Conservation (phyloP, 2,329 filamentous ascomycete genomes). For the Sporothrix globosa region DNA sequence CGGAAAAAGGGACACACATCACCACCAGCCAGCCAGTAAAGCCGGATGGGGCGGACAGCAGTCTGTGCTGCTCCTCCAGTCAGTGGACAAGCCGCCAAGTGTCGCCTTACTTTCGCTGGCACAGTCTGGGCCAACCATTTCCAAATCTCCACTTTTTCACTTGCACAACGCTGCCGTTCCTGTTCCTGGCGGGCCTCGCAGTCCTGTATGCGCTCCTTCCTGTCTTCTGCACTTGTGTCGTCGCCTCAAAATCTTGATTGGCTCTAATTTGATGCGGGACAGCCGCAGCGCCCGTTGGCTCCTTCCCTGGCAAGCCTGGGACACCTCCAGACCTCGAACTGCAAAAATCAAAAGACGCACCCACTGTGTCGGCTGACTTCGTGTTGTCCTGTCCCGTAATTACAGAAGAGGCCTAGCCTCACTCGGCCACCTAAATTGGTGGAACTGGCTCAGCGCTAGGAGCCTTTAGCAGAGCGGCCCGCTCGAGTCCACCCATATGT, state of each 20-base stretch:
- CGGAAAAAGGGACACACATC: background rate
- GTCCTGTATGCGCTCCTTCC: background rate
- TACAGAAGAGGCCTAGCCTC: background rate
- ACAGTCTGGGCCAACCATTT: conserved; percentile 9
- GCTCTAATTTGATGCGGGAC: background rate
- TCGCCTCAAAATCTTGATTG: conserved; percentile 26
- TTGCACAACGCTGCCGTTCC: conserved; percentile 3
- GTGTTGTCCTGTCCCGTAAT: background rate
- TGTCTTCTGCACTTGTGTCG: background rate
- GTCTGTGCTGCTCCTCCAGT: background rate
- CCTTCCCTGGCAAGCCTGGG: background rate
- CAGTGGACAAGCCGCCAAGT: background rate
- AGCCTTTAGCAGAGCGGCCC: background rate
- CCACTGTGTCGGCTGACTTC: conserved; percentile 17
- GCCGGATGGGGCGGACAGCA: background rate
- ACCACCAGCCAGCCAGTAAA: conserved; percentile 12
- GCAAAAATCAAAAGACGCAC: background rate
- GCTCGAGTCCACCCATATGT: background rate
- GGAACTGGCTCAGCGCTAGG: background rate
- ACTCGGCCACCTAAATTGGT: conserved; percentile 3
- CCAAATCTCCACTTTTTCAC: background rate
- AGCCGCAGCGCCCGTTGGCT: conserved; percentile 8
- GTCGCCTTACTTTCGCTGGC: conserved; percentile 18
- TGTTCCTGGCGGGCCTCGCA: background rate
- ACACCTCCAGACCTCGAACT: background rate